Base-by-base conservation (phyloP, 2,329 filamentous ascomycete genomes). In the Colletotrichum coccodes region DNA sequence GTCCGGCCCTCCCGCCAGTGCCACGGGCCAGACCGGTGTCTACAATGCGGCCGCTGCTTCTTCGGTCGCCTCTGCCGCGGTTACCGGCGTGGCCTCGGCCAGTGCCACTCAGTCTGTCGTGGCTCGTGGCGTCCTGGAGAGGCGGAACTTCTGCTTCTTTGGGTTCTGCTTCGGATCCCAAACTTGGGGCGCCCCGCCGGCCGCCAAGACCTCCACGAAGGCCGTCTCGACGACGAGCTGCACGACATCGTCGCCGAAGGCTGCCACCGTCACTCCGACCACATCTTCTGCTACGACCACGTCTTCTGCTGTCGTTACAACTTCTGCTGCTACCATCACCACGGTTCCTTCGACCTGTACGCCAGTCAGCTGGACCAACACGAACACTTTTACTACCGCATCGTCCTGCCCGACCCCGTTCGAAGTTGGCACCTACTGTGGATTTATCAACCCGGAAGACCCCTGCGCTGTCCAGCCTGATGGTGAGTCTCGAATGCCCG, bases 401-500 rank as follows among this genome's bases (percentile, higher is more conserved):
- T 30, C 66, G 3, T n/a, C 21, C 6, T 69, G 66, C 5, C 9
- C 54, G 16, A 54, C 47, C 2, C 56, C 66, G 2, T 69, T 23
- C 3, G 66, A 69, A 11, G 61, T 69, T 12, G 66, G 66, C 16
- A 69, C 66, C 21, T 69, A 44, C 49, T 69, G 66, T 1, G 66
- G 66, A 1, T 69, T 69, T 16, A 40, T 66, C 2, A 69, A 69
- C 66, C 66, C 66, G 4, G 66, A 69, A 14, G 66, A 69, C 36
- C 66, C 66, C 38, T 66, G 66, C 34, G 61, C 66, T 11, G 26
- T 54, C 7, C 66, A 69, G 32, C 61, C 66, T 3, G 49, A 50
- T 32, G 62, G 64, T 64, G 21, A 58, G 61, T 58, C 5, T 5
- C 2, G 3, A 30, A 28, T 3, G 11, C n/a, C 57, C 9, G 3